Evolutionary conservation across 2,329 filamentous ascomycete species (phyloP).

Genomic region (Phyllosticta capitalensis): DNA sequence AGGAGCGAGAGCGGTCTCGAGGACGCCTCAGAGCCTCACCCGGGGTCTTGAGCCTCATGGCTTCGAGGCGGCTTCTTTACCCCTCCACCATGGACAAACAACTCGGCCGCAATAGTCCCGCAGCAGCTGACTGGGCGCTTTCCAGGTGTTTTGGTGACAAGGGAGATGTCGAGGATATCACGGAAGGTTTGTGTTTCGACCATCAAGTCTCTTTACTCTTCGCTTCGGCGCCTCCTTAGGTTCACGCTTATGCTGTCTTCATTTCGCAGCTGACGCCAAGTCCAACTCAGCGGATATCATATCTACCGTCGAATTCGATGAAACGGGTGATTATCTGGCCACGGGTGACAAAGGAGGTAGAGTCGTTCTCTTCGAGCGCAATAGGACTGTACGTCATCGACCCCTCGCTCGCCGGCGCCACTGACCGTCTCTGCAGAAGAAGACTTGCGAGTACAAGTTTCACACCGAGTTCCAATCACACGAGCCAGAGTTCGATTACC

Average conservation of each 20-base stretch:
- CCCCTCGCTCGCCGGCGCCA: neutral
- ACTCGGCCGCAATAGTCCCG: neutral
- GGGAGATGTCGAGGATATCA: slow-evolving; percentile 97
- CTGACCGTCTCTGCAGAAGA: slow-evolving; percentile 57
- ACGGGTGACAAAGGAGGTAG: slow-evolving; percentile 84
- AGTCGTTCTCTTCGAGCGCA: slow-evolving; percentile 81
- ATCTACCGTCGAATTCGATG: slow-evolving; percentile 83
- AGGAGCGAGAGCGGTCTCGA: neutral
- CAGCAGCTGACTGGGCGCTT: neutral
- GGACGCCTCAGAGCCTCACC: neutral
- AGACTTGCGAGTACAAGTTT: slow-evolving; percentile 99
- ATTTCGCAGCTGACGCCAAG: slow-evolving; percentile 38
- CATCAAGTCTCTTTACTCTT: slow-evolving; percentile 31
- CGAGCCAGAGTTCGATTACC: slow-evolving; percentile 97
- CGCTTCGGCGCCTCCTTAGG: slow-evolving; percentile 7
- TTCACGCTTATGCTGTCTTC: neutral
- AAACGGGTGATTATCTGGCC: slow-evolving; percentile 80
- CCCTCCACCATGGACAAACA: neutral
- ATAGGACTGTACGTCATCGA: slow-evolving; percentile 69
- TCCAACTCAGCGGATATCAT: slow-evolving; percentile 66
- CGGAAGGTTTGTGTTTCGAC: slow-evolving; percentile 54
- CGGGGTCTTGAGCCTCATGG: neutral
- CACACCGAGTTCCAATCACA: slow-evolving; percentile 99
- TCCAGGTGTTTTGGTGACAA: slow-evolving; percentile 97
- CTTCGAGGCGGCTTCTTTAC: neutral